Conservation (phyloP, 257 asterid species). For the Forsythia viridissima region DNA sequence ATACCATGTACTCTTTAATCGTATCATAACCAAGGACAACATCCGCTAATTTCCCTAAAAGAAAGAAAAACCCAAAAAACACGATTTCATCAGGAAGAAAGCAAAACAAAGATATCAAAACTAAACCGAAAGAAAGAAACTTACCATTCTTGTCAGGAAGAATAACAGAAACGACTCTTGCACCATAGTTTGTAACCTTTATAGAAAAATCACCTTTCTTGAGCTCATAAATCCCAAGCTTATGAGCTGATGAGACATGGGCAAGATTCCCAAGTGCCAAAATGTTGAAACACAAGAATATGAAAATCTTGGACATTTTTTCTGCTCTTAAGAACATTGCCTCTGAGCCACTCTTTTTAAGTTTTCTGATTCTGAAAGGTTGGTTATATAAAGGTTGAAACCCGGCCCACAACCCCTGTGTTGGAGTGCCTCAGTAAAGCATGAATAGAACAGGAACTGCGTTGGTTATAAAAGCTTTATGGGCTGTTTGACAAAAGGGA, state of each 20-base stretch:
- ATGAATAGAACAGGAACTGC: no score
- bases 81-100: neutral
- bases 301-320: conserved; percentile 29
- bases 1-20: conserved; percentile 53
- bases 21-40: conserved; percentile 87
- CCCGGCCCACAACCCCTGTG: no score
- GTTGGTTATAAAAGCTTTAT: neutral
- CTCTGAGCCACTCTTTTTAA: neutral
- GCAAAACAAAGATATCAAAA: neutral
- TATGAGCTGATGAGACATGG: conserved; percentile 27
- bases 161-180: conserved; percentile 68
- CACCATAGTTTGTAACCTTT: conserved; percentile 76
- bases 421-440: no score
- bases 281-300: conserved; percentile 28
- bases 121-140: neutral
- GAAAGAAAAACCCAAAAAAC: neutral
- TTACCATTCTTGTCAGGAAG: conserved; percentile 82
- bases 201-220: conserved; percentile 57
- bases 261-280: conserved; percentile 24
- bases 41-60: conserved; percentile 64
- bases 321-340: neutral
- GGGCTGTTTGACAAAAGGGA: no score
- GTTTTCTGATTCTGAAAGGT: neutral
- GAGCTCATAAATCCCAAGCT: conserved; percentile 47
- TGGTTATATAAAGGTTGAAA: neutral